phyloP scores from a whole-genome alignment of 208 protist genomes.

The Acanthamoeba culbertsoni region DNA sequence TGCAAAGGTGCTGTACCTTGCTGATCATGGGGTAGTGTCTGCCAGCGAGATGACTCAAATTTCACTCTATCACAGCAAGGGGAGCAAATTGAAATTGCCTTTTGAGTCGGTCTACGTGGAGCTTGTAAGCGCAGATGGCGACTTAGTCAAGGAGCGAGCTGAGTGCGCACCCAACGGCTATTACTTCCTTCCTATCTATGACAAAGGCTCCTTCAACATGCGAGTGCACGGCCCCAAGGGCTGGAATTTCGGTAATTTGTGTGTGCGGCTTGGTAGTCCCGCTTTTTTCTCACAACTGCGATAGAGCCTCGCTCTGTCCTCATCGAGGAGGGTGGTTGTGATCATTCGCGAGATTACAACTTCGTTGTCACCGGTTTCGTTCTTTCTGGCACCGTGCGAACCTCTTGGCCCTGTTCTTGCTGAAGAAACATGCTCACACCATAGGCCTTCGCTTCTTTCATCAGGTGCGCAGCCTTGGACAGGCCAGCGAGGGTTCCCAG shows the following conservation, averaged over 20 bases:
- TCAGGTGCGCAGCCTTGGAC: not conserved
- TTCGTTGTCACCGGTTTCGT: constrained; percentile 65
- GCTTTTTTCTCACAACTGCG: not conserved
- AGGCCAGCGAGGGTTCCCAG: not conserved
- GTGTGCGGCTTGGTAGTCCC: not conserved
- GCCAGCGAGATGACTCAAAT: not conserved
- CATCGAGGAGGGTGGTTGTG: not conserved
- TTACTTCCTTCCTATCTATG: constrained; percentile 68
- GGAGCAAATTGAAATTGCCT: not conserved
- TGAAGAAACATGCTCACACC: too few species aligned
- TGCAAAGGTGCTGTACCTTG: not conserved
- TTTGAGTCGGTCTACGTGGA: not conserved
- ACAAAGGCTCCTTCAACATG: constrained; percentile 61
- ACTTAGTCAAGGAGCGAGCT: constrained; percentile 83
- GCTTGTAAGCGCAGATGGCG: constrained; percentile 88
- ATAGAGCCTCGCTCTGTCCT: constrained; percentile 35
- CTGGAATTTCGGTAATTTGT: constrained; percentile 62
- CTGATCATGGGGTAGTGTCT: not conserved
- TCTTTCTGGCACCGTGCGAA: constrained; percentile 56
- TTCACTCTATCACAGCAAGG: not conserved
- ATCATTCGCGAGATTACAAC: constrained; percentile 53
- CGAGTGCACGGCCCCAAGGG: constrained; percentile 51
- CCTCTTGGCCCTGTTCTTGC: not conserved
- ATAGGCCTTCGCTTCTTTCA: not conserved
- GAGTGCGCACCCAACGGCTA: constrained; percentile 70